Percentiles rank a stretch among this genome's conserved stretches.
phyloP scores from a whole-genome alignment of 768 basidiomycete genomes.

The Galerina marginata region DNA sequence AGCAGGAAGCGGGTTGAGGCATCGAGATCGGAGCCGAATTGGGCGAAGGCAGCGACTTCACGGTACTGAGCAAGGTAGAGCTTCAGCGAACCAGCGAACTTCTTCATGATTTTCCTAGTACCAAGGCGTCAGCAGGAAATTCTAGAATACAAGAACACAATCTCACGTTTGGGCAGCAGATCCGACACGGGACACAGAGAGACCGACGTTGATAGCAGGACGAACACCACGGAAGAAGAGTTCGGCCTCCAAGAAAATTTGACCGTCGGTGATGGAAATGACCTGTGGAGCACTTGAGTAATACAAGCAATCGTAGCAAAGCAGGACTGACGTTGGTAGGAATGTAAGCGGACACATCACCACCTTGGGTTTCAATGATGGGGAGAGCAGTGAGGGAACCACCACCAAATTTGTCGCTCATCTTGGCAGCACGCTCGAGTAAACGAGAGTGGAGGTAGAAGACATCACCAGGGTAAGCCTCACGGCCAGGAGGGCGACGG shows the following conservation, averaged over 20 bases:
- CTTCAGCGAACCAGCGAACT: conserved; percentile 99
- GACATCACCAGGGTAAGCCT: conserved; percentile 99
- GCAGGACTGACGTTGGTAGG: conserved; percentile 75
- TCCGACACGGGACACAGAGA: conserved; percentile 99
- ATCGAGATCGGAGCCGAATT: conserved; percentile 99
- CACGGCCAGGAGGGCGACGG: conserved; percentile 99
- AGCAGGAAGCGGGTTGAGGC: conserved; percentile 99
- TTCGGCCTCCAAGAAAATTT: conserved; percentile 99
- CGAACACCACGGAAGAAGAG: conserved; percentile 99
- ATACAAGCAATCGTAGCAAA: background rate
- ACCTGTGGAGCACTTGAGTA: conserved; percentile 57
- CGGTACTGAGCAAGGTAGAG: conserved; percentile 99
- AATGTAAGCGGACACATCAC: conserved; percentile 99
- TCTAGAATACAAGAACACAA: background rate
- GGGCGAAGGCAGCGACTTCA: conserved; percentile 99
- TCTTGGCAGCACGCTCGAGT: conserved; percentile 99
- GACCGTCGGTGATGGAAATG: conserved; percentile 99
- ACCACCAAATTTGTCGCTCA: conserved; percentile 98
- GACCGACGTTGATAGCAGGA: conserved; percentile 99
- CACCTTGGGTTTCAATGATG: conserved; percentile 99
- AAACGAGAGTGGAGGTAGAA: conserved; percentile 99
- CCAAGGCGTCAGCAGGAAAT: conserved; percentile 4
- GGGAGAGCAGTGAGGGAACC: conserved; percentile 98
- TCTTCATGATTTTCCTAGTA: conserved; percentile 97
- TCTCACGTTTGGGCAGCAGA: conserved; percentile 98